These are phyloP conservation scores for Arachis hypogaea DNA, from an alignment of 306 rosid species.

Conservation along the genomic window DNA sequence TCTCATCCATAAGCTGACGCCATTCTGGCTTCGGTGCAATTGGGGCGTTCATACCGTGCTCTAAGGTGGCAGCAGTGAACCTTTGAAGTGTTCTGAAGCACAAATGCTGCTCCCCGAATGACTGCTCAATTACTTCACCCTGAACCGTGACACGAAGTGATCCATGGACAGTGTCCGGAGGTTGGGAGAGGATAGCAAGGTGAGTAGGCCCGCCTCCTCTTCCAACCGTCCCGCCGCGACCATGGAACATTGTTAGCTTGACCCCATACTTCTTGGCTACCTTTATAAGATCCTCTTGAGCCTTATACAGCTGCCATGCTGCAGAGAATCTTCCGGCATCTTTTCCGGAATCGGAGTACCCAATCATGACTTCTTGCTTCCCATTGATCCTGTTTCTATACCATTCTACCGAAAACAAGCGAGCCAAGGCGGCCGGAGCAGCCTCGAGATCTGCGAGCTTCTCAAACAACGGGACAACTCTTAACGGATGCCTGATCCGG, in stretches of 20 bases:
- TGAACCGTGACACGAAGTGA: constrained; percentile 97
- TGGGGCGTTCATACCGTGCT: constrained; percentile 86
- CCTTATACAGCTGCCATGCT: constrained; percentile 96
- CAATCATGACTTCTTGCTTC: constrained; percentile 99
- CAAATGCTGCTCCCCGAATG: constrained; percentile 92
- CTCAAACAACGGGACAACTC: constrained; percentile 97
- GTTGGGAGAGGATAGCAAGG: constrained; percentile 97
- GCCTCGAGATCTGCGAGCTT: constrained; percentile 92
- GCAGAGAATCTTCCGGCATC: constrained; percentile 98
- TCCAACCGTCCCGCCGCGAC: constrained; percentile 99
- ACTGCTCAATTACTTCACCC: constrained; percentile 97
- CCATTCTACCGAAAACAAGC: constrained; percentile 89
- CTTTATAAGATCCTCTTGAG: constrained; percentile 91
- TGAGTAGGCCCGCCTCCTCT: constrained; percentile 99
- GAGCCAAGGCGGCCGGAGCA: constrained; percentile 93
- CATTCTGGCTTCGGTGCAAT: constrained; percentile 92
- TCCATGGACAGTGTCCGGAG: constrained; percentile 93
- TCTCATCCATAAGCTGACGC: constrained; percentile 86
- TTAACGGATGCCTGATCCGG: constrained; percentile 69
- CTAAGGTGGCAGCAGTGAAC: constrained; percentile 90
- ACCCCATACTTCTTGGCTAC: constrained; percentile 86
- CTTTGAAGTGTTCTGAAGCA: constrained; percentile 96
- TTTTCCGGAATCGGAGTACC: constrained; percentile 97
- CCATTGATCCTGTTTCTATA: constrained; percentile 76
- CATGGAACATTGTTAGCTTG: constrained; percentile 97